Evolutionary conservation across 2,329 filamentous ascomycete species (phyloP), one percentile per base, ranked within the genome.

Genomic region (Teratosphaeria nubilosa): DNA sequence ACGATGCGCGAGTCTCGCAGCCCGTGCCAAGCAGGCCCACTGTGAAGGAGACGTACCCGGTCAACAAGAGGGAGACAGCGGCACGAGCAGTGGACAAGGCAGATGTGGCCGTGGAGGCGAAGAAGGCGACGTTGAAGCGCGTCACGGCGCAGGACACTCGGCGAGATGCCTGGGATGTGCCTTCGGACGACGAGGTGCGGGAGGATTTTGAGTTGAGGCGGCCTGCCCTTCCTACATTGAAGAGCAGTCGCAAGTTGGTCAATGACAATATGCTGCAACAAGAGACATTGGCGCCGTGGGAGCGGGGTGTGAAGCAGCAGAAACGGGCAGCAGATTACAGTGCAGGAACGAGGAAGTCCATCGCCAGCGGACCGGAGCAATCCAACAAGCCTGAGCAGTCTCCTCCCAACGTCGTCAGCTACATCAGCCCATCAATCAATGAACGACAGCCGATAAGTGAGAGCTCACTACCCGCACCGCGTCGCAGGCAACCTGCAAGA

Each of bases 271-370:
- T 9, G 13, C 7, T 14, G 1, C 31, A 55, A 13, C 53, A 58
- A 9, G 59, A 48, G 22, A 41, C 60, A 37, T 54, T 69, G 30
- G 64, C 68, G 24, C 62, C 68, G 5, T 70, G 68, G 68, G 68
- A 70, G 57, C 62, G 59, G 58, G 58, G 41, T 27, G 5, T n/a
- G 7, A n/a, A 27, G n/a, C 56, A 30, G 53, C 34, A 54, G 32
- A 11, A 32, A 10, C 3, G 1, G 22, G 31, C 5, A 9, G 32
- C 27, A 3, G 51, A 3, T 45, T 13, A 22, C 14, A 13, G 10
- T 14, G 20, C 13, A 24, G 22, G 2, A 24, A 7, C 5, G 30
- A 27, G 22, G 4, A 52, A 52, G 16, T 5, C 13, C 37, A 45
- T 6, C 11, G 20, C 20, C 9, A 30, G 51, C 5, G 14, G n/a